Base-by-base conservation (phyloP, 2,329 filamentous ascomycete genomes). In the Pseudogymnoascus sp. region DNA sequence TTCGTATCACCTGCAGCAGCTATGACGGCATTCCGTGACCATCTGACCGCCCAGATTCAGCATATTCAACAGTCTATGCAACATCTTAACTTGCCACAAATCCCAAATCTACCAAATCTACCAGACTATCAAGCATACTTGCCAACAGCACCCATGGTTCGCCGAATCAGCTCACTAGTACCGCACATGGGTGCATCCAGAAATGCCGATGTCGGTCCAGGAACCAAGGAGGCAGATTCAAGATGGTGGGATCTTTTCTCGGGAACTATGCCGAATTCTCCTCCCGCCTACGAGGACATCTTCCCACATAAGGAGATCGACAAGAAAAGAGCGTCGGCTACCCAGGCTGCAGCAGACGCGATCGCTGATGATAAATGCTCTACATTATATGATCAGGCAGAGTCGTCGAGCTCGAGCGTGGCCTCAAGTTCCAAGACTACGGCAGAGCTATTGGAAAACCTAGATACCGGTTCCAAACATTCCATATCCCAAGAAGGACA, bases 231-330 rank as follows among this genome's bases (percentile, higher is more conserved):
- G 60, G 72, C 78, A 61, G 81, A 85, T 60, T 78, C 78, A 67
- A 80, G 81, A 64, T 89, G 87, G 87, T 89, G 86, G 83, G 86
- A 88, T 69, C 75, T 87, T 29, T 80, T 87, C 48, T 84, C 84
- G 7, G 75, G 79, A 37, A 77, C 74, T 18, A 76, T 75, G 39
- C 74, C 82, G 8, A 76, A 79, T 3, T 78, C 82, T 33, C 89
- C 89, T 7, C 90, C 90, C 8, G 83, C 90, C 0, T 94, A 94
- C 66, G 86, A 92, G 60, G 90, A 92, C 58, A 83, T 94, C 29
- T 94, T 86, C 72, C 89, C 88, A 1, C 74, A 78, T 60, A 68
- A 68, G 35, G 77, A 79, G 48, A 65, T 79, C 13, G 82, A 86
- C 62, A 75, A 74, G 25, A 87, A 88, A 72, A 79, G 82, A 67